Evolutionary conservation across 352 stramenopile species (phyloP), one percentile per base, ranked within the genome.

Genomic region (Pythium chondricola): DNA sequence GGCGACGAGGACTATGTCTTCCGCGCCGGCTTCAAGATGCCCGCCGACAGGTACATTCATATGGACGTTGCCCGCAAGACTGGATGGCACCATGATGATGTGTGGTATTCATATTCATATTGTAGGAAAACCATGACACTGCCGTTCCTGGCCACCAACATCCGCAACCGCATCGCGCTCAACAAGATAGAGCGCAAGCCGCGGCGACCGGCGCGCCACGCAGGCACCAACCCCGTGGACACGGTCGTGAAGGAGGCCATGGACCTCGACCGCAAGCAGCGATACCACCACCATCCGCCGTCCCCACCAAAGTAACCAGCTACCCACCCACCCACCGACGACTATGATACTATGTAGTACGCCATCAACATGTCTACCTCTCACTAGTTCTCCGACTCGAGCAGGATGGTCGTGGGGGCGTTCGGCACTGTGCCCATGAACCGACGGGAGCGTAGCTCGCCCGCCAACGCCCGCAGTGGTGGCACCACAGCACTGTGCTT

Each of bases 11-110:
- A 89, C 14, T 90, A 74, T 54, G 82, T 91, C 2, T 93, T 72
- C 56, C 79, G 79, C 21, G 81, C 70, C 17, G 79, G 79, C n/a
- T 93, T 91, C 51, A 80, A 83, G 48, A 93, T 91, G 79, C 79
- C 82, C 26, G 76, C 74, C 5, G 79, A 93, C 44, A 66, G 72
- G 81, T 88, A 62, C 40, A 44, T 32, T 5, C 11, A 44, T n/a
- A 41, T 22, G 49, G 16, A n/a, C 37, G 33, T 13, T 49, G n/a
- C n/a, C n/a, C n/a, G n/a, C n/a, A n/a, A n/a, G n/a, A n/a, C n/a
- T n/a, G n/a, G n/a, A n/a, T n/a, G n/a, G n/a, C n/a, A n/a, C n/a
- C n/a, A n/a, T n/a, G n/a, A n/a, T n/a, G n/a, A n/a, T 50, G 11
- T 43, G 16, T 22, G n/a, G 37, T 55, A 17, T 3, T 21, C n/a